Base-by-base conservation (phyloP, 2,329 filamentous ascomycete species). In the Aspergillus transmontanensis region DNA sequence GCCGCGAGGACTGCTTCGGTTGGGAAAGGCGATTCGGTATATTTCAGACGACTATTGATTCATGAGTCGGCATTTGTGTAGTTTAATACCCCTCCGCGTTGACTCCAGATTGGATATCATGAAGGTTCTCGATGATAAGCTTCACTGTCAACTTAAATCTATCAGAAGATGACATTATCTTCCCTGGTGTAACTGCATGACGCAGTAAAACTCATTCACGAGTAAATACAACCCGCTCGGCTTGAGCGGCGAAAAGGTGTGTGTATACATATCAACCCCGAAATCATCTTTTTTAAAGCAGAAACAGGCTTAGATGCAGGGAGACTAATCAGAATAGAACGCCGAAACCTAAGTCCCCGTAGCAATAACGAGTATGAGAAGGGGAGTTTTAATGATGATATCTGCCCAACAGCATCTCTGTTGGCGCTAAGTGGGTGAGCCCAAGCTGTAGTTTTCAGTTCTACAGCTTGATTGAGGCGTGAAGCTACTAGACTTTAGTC, bases 1-100 rank as follows among this genome's bases (percentile, higher is more conserved):
- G 63, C 77, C 1, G 81, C 76, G 3, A 78, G 67, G 67, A 78
- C 48, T 74, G 74, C 54, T 73, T 79, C 51, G 76, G 84, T 34
- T 92, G 89, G 88, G 79, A 89, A 71, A 84, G 87, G 61, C 78
- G 86, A 66, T 92, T 89, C 77, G 82, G 83, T 6, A 73, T 93
- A 59, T 90, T 89, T 72, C 87, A 86, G 19, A 90, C 89, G 6
- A 86, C 80, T 56, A 89, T 92, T 50, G 65, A 73, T 53, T 53
- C 58, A 57, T 72, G 43, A 68, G 30, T 30, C 21, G 23, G 39
- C 61, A 43, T 41, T 41, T 36, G 11, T 58, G 36, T 28, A 45
- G 30, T 60, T 21, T 28, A 57, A 59, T 56, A 57, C 43, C 48
- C 32, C 28, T 62, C 56, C 58, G 14, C 36, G 30, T 26, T 26